Evolutionary conservation across 176 grass and related monocot species (phyloP), one percentile per base, ranked within the genome.

Genomic region (Triticum timopheevii): DNA sequence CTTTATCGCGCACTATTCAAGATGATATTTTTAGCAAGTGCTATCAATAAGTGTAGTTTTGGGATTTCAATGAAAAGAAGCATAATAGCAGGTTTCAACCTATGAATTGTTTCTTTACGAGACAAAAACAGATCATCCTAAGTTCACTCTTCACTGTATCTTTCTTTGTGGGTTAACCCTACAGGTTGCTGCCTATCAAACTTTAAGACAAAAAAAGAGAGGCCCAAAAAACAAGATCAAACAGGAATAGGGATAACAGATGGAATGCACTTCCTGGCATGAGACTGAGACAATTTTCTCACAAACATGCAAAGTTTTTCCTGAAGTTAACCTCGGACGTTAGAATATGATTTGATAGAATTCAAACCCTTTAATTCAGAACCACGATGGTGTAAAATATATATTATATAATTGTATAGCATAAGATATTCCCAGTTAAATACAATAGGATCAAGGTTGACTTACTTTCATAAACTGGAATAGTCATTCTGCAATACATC

Each of bases 401-500:
- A 70, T 52, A 52, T 16, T 52, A 52, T 52, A 6, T 52, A 52
- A 52, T 52, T 52, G 10, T 54, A 82, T 8, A 83, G 5, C 30
- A 19, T 8, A 73, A 89, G 70, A 74, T 73, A 69, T 65, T 80
- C 39, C 70, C n/a, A 84, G 38, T 44, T 52, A 84, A 66, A 84
- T 30, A 79, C 20, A 65, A 42, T 76, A 80, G 70, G 33, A 69
- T 40, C 67, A 80, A 58, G 77, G 65, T 13, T 63, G 84, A 17
- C 73, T 86, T 96, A 98, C 96, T 96, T 86, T 90, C 75, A 90
- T 96, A 98, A 76, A 85, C 82, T 90, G 93, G 93, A 84, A 98
- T 94, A 45, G 96, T 98, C 77, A 90, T 85, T 89, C 79, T 90
- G 84, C 96, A 98, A 88, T 91, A 96, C 61, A 83, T 84, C 70